Conservation (phyloP, 2,329 filamentous ascomycete species). For the Sporothrix brasiliensis region DNA sequence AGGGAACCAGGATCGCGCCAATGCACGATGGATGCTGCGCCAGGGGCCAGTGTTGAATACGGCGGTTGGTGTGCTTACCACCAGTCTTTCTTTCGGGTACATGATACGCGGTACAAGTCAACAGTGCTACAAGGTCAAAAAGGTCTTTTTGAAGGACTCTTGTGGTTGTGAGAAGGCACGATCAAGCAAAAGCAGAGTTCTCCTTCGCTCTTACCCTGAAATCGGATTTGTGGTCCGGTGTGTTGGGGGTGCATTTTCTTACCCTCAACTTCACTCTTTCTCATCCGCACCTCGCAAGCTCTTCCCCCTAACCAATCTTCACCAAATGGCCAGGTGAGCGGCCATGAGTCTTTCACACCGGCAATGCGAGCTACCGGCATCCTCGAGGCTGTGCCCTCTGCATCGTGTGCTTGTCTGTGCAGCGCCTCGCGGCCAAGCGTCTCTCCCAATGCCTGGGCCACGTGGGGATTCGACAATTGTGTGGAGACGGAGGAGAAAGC, state of each 20-base stretch:
- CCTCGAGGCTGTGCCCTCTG: background rate
- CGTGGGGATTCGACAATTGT: constrained; percentile 8
- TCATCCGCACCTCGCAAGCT: background rate
- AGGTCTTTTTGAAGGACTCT: background rate
- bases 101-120: background rate
- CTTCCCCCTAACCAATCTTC: background rate
- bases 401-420: background rate
- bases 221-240: constrained; percentile 1
- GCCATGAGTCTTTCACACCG: background rate
- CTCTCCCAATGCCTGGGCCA: constrained; percentile 22
- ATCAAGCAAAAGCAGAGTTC: background rate
- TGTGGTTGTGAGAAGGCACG: constrained; percentile 8
- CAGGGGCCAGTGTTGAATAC: background rate
- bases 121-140: background rate
- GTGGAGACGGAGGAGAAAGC: constrained; percentile 4
- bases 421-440: background rate
- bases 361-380: background rate
- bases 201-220: background rate
- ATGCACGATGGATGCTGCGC: constrained; percentile 6
- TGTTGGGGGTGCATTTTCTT: background rate
- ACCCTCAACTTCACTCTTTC: background rate
- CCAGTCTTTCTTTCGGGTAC: background rate
- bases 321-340: background rate
- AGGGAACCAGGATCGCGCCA: background rate
- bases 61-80: background rate